A percentile compares a stretch with the other conserved stretches of the same genome.
Evolutionary conservation across 2,329 filamentous ascomycete genomes (phyloP).

Genomic region (Fusarium oxysporum): DNA sequence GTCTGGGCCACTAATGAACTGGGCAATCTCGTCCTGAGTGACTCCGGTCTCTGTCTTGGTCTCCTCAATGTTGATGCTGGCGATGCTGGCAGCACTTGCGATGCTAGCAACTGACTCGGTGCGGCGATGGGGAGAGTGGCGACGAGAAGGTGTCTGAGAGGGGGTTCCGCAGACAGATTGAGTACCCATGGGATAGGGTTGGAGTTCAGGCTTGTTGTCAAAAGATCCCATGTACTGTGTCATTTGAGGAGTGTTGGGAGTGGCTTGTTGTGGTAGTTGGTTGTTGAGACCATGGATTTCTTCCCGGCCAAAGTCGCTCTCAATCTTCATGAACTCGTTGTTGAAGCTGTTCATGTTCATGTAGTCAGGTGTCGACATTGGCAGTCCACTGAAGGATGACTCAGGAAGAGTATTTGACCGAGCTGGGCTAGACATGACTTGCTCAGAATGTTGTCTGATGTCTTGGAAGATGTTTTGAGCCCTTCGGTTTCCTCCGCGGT

Average conservation of each 20-base stretch:
- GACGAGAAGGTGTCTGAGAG: slow-evolving; percentile 35
- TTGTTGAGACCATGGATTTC: slow-evolving; percentile 51
- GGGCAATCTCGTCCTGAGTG: slow-evolving; percentile 83
- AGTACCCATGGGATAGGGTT: slow-evolving; percentile 42
- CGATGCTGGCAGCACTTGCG: slow-evolving; percentile 68
- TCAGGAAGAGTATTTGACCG: slow-evolving; percentile 63
- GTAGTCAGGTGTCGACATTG: slow-evolving; percentile 67
- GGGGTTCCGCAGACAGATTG: slow-evolving; percentile 32
- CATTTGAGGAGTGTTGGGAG: slow-evolving; percentile 63
- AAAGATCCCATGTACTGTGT: slow-evolving; percentile 57
- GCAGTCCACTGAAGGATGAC: slow-evolving; percentile 60
- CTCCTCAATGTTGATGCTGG: slow-evolving; percentile 73
- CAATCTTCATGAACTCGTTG: slow-evolving; percentile 57
- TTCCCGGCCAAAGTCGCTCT: slow-evolving; percentile 50
- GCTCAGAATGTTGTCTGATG: slow-evolving; percentile 67
- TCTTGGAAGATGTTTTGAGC: slow-evolving; percentile 68
- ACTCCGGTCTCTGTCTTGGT: slow-evolving; percentile 83
- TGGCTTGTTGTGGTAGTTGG: slow-evolving; percentile 62
- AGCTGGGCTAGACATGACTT: slow-evolving; percentile 65
- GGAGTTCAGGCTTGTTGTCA: slow-evolving; percentile 57
- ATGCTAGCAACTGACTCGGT: slow-evolving; percentile 71
- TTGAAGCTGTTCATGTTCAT: slow-evolving; percentile 64
- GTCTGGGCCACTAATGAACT: slow-evolving; percentile 79
- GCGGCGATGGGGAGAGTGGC: slow-evolving; percentile 59
- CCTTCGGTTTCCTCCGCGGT: slow-evolving; percentile 55